These are phyloP conservation scores for Orbilia javanica DNA, from an alignment of 2,329 filamentous ascomycete genomes.

Conservation along the genomic window DNA sequence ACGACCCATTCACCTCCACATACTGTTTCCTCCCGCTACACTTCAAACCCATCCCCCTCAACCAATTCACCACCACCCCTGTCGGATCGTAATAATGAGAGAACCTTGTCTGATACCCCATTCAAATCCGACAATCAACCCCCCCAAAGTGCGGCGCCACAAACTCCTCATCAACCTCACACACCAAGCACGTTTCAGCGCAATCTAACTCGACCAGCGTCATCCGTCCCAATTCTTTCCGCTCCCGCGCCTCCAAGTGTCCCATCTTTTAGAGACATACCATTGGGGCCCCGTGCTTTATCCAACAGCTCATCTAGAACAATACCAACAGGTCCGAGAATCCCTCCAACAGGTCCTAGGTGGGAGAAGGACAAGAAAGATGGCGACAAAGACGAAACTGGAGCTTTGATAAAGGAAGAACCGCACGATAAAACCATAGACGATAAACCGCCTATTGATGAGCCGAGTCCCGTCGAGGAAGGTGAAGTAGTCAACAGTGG, in stretches of 20 bases:
- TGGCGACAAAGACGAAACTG: constrained; percentile 48
- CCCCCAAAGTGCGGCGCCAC: constrained; percentile 41
- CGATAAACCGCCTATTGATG: constrained; percentile 43
- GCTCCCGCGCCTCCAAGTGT: constrained; percentile 51
- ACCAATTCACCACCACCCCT: constrained; percentile 50
- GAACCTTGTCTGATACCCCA: constrained; percentile 31
- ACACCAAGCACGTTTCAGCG: constrained; percentile 55
- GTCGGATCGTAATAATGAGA: constrained; percentile 52
- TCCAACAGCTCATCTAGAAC: constrained; percentile 47
- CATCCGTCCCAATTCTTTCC: constrained; percentile 47
- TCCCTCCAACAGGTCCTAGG: constrained; percentile 40
- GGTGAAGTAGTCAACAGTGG: constrained; percentile 54
- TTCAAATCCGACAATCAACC: constrained; percentile 39
- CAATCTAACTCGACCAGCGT: constrained; percentile 47
- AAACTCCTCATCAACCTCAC: constrained; percentile 51
- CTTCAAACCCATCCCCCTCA: constrained; percentile 48
- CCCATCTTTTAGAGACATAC: constrained; percentile 54
- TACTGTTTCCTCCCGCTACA: constrained; percentile 52
- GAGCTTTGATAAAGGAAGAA: constrained; percentile 44
- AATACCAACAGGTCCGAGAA: constrained; percentile 52
- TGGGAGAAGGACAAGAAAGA: constrained; percentile 58
- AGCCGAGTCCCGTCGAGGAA: constrained; percentile 55
- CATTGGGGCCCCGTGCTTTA: constrained; percentile 40
- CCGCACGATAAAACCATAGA: constrained; percentile 44
- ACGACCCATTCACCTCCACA: constrained; percentile 53